Percentiles rank a stretch among this genome's conserved stretches.
Conservation (phyloP, 2,329 filamentous ascomycete species). For the Helotiales sp. region DNA sequence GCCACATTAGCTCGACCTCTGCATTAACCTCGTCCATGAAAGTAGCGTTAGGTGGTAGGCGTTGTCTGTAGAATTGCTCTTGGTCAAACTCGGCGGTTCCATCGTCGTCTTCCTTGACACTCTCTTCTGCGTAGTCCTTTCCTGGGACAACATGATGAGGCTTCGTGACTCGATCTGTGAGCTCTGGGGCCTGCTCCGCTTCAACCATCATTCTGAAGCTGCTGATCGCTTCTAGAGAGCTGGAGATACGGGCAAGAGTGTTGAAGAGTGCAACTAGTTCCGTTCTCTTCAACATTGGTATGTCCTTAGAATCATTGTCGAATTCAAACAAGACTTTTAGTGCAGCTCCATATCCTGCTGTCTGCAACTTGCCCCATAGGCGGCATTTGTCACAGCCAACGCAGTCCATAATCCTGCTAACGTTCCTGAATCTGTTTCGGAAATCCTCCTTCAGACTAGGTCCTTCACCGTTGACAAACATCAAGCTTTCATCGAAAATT, state of each 20-base stretch:
- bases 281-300: constrained; percentile 77
- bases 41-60: constrained; percentile 40
- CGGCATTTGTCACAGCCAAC: constrained; percentile 98
- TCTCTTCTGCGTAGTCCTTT: constrained; percentile 25
- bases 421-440: constrained; percentile 93
- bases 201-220: constrained; percentile 64
- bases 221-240: constrained; percentile 73
- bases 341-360: constrained; percentile 89
- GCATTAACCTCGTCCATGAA: constrained; percentile 58
- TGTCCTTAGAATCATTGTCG: constrained; percentile 59
- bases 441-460: constrained; percentile 93
- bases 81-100: constrained; percentile 42
- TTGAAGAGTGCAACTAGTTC: constrained; percentile 95
- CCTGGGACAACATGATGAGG: constrained; percentile 42
- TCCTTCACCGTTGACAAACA: constrained; percentile 82
- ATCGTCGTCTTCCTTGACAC: constrained; percentile 15
- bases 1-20: constrained; percentile 65
- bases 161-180: constrained; percentile 36
- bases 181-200: constrained; percentile 26
- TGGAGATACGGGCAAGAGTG: constrained; percentile 83
- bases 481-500: constrained; percentile 92
- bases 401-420: constrained; percentile 96
- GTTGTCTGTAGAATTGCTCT: constrained; percentile 28
- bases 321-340: constrained; percentile 96
- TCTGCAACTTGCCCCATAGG: constrained; percentile 96